Percentiles rank a stretch among this genome's conserved stretches.
These are phyloP conservation scores for Chytriomyces confervae DNA, from an alignment of 192 early-diverging fungal species.

Conservation along the genomic window DNA sequence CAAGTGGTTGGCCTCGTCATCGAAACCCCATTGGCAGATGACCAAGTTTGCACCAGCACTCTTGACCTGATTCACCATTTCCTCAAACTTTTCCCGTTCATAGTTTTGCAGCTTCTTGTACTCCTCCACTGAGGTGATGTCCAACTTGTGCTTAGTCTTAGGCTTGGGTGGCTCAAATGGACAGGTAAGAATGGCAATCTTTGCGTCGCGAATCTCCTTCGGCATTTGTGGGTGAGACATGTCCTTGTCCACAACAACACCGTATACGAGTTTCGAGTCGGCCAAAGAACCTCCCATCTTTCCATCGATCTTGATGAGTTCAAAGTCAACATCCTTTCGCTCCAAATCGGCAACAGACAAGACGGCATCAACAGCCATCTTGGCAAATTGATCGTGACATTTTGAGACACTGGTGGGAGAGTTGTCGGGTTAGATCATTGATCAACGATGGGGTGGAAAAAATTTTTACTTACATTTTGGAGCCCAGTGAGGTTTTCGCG, in stretches of 20 bases:
- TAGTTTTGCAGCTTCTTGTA: slow-evolving; percentile 96
- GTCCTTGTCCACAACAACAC: slow-evolving; percentile 99
- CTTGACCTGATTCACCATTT: slow-evolving; percentile 97
- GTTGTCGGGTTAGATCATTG: neutral
- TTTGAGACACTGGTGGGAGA: slow-evolving; percentile 85
- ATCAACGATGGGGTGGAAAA: neutral
- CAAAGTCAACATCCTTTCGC: slow-evolving; percentile 99
- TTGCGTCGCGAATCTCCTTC: slow-evolving; percentile 91
- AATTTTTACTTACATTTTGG: slow-evolving; percentile 84
- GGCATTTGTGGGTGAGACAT: slow-evolving; percentile 99
- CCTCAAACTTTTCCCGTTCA: slow-evolving; percentile 95
- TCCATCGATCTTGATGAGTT: slow-evolving; percentile 99
- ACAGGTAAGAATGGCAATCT: slow-evolving; percentile 98
- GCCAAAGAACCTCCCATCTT: slow-evolving; percentile 96
- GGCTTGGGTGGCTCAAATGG: slow-evolving; percentile 99
- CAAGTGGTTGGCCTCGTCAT: slow-evolving; percentile 99
- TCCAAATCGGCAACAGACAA: slow-evolving; percentile 97
- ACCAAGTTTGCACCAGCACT: slow-evolving; percentile 97
- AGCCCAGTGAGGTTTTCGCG: slow-evolving; percentile 96
- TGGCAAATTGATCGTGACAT: slow-evolving; percentile 96
- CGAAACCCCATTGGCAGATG: slow-evolving; percentile 99
- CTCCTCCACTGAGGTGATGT: slow-evolving; percentile 98
- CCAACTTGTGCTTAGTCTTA: slow-evolving; percentile 99
- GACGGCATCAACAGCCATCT: slow-evolving; percentile 98
- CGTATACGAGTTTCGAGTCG: slow-evolving; percentile 92